These are phyloP conservation scores for Ceratocystiopsis sp. DNA, from an alignment of 2,329 filamentous ascomycete species.

Conservation along the genomic window DNA sequence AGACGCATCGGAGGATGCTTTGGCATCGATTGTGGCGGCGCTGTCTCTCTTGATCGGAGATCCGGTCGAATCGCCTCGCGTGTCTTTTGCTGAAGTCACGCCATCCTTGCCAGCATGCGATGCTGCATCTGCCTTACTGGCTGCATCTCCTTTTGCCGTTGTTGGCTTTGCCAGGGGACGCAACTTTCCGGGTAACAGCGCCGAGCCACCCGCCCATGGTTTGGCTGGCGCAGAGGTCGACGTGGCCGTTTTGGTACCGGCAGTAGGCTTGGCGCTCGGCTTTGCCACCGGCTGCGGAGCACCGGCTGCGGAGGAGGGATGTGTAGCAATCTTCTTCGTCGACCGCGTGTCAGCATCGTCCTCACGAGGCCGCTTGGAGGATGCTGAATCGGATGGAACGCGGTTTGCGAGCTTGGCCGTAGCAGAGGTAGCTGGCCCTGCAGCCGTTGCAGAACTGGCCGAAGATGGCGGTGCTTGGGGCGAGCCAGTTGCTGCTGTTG, in stretches of 20 bases:
- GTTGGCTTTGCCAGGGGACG: constrained; percentile 25
- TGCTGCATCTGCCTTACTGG: constrained; percentile 5
- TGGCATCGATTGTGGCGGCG: neutral
- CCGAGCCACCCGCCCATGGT: constrained; percentile 13
- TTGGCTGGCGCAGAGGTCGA: constrained; percentile 12
- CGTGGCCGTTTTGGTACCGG: neutral
- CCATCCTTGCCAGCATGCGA: too few relatives aligned
- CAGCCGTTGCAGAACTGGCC: constrained; percentile 1
- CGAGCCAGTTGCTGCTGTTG: neutral
- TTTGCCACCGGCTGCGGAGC: constrained; percentile 9
- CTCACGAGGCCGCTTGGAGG: constrained; percentile 21
- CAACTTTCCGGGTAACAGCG: constrained; percentile 29
- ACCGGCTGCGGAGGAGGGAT: constrained; percentile 12
- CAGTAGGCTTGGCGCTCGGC: neutral
- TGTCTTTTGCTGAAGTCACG: neutral
- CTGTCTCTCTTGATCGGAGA: constrained; percentile 1
- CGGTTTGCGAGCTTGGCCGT: constrained; percentile 8
- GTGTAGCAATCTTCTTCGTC: constrained; percentile 22
- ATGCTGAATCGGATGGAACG: constrained; percentile 10
- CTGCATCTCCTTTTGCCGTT: neutral
- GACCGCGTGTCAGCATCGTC: constrained; percentile 21
- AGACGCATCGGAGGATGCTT: neutral
- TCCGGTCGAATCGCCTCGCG: neutral
- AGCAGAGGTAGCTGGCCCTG: neutral
- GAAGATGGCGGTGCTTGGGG: neutral